These are phyloP conservation scores for Rhododendron griersonianum DNA, from an alignment of 148 eudicot species.

Conservation along the genomic window DNA sequence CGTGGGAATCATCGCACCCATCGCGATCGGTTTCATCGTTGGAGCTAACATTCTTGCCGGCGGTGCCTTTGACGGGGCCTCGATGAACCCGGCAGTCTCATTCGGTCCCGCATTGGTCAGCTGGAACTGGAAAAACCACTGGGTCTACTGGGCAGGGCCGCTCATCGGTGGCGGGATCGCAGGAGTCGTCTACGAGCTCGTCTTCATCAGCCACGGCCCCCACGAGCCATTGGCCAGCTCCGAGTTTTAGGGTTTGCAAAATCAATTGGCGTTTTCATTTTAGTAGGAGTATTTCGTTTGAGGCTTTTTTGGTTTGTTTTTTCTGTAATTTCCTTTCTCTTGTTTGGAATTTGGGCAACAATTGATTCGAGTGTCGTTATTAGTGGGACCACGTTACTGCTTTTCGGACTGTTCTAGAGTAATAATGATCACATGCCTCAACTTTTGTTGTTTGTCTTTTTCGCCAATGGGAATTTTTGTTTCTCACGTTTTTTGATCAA, in stretches of 20 bases:
- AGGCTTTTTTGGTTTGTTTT: background rate
- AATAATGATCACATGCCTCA: background rate
- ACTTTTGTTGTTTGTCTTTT: background rate
- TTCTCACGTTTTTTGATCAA: background rate
- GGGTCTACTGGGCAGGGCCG: conserved; percentile 62
- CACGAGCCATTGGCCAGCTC: background rate
- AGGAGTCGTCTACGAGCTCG: background rate
- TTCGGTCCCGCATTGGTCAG: conserved; percentile 55
- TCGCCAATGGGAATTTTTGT: background rate
- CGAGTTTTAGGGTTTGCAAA: background rate
- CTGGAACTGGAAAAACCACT: conserved; percentile 44
- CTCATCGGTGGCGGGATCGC: conserved; percentile 41
- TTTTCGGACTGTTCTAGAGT: background rate
- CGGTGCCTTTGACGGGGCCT: conserved; percentile 42
- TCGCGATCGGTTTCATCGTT: conserved; percentile 38
- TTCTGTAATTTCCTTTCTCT: background rate
- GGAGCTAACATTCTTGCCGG: conserved; percentile 49
- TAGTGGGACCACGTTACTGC: background rate
- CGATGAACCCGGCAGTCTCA: conserved; percentile 54
- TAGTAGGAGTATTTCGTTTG: background rate
- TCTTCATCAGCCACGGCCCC: background rate
- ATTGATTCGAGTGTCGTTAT: background rate
- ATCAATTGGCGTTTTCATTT: background rate
- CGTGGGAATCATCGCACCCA: conserved; percentile 36
- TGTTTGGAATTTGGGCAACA: background rate